Base-by-base conservation (phyloP, 495 filamentous ascomycete genomes). In the Trichoderma gamsii region DNA sequence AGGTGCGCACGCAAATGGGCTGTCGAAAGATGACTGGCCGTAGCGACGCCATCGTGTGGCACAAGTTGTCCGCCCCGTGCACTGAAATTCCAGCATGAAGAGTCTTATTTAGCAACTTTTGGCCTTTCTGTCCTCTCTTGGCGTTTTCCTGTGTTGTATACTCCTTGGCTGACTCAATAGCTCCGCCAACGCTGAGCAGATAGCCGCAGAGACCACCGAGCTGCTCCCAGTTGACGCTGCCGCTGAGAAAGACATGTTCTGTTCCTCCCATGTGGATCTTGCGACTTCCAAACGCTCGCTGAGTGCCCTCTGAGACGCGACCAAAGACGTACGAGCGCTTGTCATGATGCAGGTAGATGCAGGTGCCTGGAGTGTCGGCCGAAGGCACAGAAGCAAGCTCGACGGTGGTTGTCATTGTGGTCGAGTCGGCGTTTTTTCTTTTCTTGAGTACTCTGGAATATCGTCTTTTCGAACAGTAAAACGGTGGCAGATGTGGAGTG, bases 21-120 rank as follows among this genome's bases (percentile, higher is more conserved):
- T 89, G 91, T 32, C 95, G 82, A 73, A 98, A 94, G n/a, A 99
- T 84, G 76, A 97, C 98, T 41, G 87, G 78, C 49, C 95, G 84
- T n/a, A 90, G 87, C 0, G 91, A 90, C 41, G 92, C 93, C 49
- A 99, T 73, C 1, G 85, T 84, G 72, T 97, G 90, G 32, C 85
- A 82, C 56, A 97, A 72, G 75, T 97, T 97, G 67, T 83, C 82
- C 8, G 88, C 84, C 11, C 92, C 93, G 73, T 93, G 89, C 13
- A 99, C 76, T n/a, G 83, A 86, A 68, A 97, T 69, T 32, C 67
- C 74, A 18, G 72, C 73, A 51, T 74, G 72, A 61, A 71, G n/a
- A 12, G 65, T 51, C 69, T 67, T 64, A 27, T 41, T 44, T 13
- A 52, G 64, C 65, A 15, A 43, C 43, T 32, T 67, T 52, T 65